Evolutionary conservation across 257 asterid genomes (phyloP).

Genomic region (Capsicum chinense): DNA sequence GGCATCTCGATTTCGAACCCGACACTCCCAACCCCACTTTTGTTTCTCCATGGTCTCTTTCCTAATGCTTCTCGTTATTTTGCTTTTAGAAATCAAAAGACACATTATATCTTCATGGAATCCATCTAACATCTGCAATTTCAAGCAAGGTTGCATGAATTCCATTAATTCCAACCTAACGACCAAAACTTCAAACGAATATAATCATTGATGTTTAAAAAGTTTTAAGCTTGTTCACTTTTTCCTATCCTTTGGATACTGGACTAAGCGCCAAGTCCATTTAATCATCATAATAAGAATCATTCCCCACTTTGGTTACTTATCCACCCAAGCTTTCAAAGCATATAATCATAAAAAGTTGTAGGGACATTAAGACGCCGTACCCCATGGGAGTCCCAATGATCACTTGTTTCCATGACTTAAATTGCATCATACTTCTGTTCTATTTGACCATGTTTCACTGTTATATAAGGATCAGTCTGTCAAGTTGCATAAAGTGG

Average conservation of each 20-base stretch:
- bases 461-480: neutral
- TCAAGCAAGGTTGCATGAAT: neutral
- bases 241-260: conserved; percentile 30
- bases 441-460: neutral
- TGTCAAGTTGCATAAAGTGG: conserved; percentile 14
- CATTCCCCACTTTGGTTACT: conserved; percentile 28
- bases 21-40: neutral
- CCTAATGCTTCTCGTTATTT: neutral
- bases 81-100: neutral
- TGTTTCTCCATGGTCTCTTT: neutral
- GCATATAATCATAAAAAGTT: conserved; percentile 36
- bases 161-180: neutral
- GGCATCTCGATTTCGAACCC: too few relatives aligned
- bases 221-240: neutral
- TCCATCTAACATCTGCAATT: neutral
- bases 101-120: neutral
- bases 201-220: conserved; percentile 11
- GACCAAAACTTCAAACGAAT: neutral
- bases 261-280: conserved; percentile 32
- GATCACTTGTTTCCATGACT: neutral
- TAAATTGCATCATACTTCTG: neutral
- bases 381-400: neutral
- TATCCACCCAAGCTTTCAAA: conserved; percentile 41
- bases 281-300: conserved; percentile 36
- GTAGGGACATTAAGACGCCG: neutral